Base-by-base conservation (phyloP, 139 green algal species). In the Tetraselmis chui region DNA sequence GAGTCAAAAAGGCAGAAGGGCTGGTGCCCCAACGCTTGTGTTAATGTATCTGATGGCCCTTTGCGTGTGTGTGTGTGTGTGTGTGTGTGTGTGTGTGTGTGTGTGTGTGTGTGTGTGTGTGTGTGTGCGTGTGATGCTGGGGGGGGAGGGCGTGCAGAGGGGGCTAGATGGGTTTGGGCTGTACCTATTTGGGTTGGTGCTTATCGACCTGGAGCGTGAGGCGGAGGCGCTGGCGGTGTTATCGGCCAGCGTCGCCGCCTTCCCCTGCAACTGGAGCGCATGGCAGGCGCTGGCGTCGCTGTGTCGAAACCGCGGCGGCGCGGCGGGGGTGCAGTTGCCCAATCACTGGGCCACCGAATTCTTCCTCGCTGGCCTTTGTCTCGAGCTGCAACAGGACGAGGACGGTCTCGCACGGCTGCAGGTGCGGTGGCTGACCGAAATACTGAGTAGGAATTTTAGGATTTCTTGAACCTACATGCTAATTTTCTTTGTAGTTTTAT, bases 221-320 rank as follows among this genome's bases (percentile, higher is more conserved):
- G 26, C 58, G 11, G 84, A 91, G 75, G 93, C 93, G 1, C 80
- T 85, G 31, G 74, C 32, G 5, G 76, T 78, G 28, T 86, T 97
- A 31, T 31, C 75, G 23, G 79, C 76, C 29, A 92, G 91, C 0
- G 81, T 97, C 31, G 75, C 29, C 1, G 81, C 59, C 18, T 98
- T 90, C 80, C 96, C 96, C 5, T 96, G 91, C 87, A 95, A 99
- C 87, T 99, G 96, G 96, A 84, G 77, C 25, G 95, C 95, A 0
- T 99, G 96, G 78, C 84, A 93, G 88, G 93, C 92, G 67, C 85
- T 98, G n/a, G 81, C 90, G 59, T 45, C 82, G 1, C 79, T 91
- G 77, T 92, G 86, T 84, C 59, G 67, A 28, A 90, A 92, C 59
- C 75, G 85, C 58, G 85, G 87, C 1, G 32, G 32, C 1, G 75